These are phyloP conservation scores for Suaeda aralocaspica DNA, from an alignment of 148 eudicot genomes.

Conservation along the genomic window DNA sequence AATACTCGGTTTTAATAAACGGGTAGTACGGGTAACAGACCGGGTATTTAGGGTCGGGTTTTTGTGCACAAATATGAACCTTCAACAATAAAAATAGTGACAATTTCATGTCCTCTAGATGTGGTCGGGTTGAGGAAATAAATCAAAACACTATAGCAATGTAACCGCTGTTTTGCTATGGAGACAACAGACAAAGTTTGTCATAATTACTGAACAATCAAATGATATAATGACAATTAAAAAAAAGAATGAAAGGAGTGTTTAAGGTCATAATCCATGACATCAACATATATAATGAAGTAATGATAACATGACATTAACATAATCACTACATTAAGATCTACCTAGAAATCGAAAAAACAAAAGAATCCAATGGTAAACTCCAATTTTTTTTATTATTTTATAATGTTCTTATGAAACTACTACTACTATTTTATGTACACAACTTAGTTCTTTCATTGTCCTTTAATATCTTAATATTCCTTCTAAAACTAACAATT, in stretches of 20 bases:
- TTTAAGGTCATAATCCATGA: not conserved
- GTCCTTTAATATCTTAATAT: not conserved
- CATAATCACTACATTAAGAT: constrained; percentile 14
- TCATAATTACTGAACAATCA: not conserved
- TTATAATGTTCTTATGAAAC: not conserved
- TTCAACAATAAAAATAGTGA: too few species aligned
- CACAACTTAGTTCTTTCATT: not conserved
- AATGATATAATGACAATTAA: not conserved
- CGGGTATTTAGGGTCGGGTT: too few species aligned
- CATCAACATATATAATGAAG: not conserved
- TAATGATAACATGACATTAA: not conserved
- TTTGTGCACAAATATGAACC: too few species aligned
- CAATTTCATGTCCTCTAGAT: not conserved
- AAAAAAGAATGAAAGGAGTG: too few species aligned
- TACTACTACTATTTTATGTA: not conserved
- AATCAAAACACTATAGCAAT: not conserved
- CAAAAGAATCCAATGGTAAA: not conserved
- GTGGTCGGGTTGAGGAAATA: constrained; percentile 2
- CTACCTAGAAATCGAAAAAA: not conserved
- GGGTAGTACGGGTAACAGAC: too few species aligned
- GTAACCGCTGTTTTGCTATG: constrained; percentile 2
- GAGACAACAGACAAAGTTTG: constrained; percentile 6
- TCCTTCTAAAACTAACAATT: not conserved
- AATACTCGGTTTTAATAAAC: too few species aligned
- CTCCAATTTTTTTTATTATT: not conserved